Percentiles rank a stretch among this genome's conserved stretches.
Conservation (phyloP, 2,329 filamentous ascomycete genomes). For the Didymella pomorum region DNA sequence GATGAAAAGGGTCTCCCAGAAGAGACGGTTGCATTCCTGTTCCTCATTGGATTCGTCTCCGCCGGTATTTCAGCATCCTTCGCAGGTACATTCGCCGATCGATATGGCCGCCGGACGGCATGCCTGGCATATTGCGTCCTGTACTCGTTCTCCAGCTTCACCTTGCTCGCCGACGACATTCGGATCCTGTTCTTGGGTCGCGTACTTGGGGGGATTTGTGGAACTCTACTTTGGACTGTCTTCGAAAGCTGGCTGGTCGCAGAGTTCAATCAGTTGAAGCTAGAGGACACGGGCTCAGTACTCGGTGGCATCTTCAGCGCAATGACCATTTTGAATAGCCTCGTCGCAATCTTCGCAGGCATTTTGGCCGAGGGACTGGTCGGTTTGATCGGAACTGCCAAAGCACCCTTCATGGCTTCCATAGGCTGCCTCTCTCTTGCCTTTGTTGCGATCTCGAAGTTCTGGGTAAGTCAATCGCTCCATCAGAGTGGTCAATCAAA, state of each 20-base stretch:
- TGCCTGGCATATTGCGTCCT: constrained; percentile 64
- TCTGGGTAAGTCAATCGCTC: constrained; percentile 56
- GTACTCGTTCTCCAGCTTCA: constrained; percentile 63
- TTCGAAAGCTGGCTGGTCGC: constrained; percentile 70
- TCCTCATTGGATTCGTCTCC: constrained; percentile 57
- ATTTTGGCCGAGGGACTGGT: constrained; percentile 63
- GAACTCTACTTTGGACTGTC: constrained; percentile 65
- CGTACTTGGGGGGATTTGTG: constrained; percentile 63
- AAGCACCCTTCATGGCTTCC: constrained; percentile 61
- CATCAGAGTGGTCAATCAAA: constrained; percentile 25
- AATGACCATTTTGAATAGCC: constrained; percentile 57
- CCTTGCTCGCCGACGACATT: constrained; percentile 59
- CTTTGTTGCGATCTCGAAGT: constrained; percentile 57
- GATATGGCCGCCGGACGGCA: constrained; percentile 60
- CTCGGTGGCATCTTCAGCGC: constrained; percentile 63
- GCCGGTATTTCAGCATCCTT: constrained; percentile 60
- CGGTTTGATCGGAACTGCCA: constrained; percentile 56
- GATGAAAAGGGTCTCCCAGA: constrained; percentile 59
- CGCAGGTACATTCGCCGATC: constrained; percentile 59
- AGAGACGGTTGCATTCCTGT: constrained; percentile 52
- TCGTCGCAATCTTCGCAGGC: constrained; percentile 63
- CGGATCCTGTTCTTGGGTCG: constrained; percentile 61
- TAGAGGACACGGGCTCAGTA: constrained; percentile 53
- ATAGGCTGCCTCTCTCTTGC: constrained; percentile 56
- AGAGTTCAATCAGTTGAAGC: constrained; percentile 60